Conservation (phyloP, 1,284 basidiomycete species). For the Sanghuangporus sanghuang region DNA sequence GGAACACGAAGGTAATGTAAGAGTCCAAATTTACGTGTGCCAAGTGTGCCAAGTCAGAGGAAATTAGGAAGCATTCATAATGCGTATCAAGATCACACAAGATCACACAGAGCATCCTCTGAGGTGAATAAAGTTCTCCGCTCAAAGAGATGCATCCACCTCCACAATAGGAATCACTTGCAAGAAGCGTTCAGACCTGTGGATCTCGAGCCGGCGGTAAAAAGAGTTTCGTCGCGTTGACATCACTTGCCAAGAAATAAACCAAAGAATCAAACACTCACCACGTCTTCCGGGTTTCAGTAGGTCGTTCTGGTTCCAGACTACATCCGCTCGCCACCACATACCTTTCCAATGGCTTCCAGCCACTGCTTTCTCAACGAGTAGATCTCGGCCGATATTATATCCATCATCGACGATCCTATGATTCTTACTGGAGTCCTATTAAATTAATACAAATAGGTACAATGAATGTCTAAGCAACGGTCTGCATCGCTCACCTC, state of each 20-base stretch:
- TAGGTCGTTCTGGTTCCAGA: slow-evolving; percentile 59
- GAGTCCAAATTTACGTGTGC: background rate
- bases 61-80: background rate
- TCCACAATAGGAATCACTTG: background rate
- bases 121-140: background rate
- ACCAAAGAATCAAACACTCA: slow-evolving; percentile 24
- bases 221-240: background rate
- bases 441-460: background rate
- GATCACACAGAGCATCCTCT: background rate
- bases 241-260: background rate
- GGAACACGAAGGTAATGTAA: slow-evolving; percentile 1
- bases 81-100: background rate
- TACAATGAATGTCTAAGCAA: background rate
- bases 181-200: background rate
- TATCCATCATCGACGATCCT: slow-evolving; percentile 72
- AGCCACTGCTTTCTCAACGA: slow-evolving; percentile 58
- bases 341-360: slow-evolving; percentile 57
- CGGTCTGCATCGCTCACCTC: slow-evolving; percentile 32
- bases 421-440: slow-evolving; percentile 64
- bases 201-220: background rate
- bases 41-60: background rate
- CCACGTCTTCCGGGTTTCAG: slow-evolving; percentile 61
- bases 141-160: background rate
- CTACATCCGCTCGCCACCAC: slow-evolving; percentile 69
- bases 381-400: slow-evolving; percentile 69